A percentile compares a stretch with the other conserved stretches of the same genome.
Conservation (phyloP, 805 yeast species). For the Tetrapisispora phaffii region DNA sequence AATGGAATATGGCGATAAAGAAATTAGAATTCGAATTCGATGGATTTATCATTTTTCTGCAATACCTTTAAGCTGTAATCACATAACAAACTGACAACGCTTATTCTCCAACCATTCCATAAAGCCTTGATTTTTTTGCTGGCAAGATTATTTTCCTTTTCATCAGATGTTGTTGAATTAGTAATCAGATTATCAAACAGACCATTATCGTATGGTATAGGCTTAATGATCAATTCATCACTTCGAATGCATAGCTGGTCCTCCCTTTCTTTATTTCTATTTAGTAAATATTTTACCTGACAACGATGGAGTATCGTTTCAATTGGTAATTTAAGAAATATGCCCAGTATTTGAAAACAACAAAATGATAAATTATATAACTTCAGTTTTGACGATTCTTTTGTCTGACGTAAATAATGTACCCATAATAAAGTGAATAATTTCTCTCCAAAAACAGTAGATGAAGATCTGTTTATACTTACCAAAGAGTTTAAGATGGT, state of each 20-base stretch:
- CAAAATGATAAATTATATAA: conserved; percentile 34
- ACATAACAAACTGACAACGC: conserved; percentile 67
- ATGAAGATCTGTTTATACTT: conserved; percentile 18
- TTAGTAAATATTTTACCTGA: conserved; percentile 57
- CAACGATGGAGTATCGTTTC: conserved; percentile 81
- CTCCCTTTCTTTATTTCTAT: conserved; percentile 7
- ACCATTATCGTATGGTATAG: conserved; percentile 41
- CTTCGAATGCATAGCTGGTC: conserved; percentile 1
- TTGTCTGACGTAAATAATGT: conserved; percentile 45
- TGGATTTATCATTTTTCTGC: conserved; percentile 30
- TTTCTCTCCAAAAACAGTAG: conserved; percentile 38
- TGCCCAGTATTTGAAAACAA: conserved; percentile 34
- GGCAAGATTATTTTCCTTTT: not conserved
- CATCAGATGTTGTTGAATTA: not conserved
- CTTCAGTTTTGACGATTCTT: conserved; percentile 46
- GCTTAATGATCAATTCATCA: conserved; percentile 48
- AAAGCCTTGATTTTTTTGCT: conserved; percentile 26
- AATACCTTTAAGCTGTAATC: conserved; percentile 69
- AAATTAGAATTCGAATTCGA: conserved; percentile 25
- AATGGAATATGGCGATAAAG: not conserved
- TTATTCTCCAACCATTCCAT: conserved; percentile 90
- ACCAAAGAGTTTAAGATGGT: conserved; percentile 56
- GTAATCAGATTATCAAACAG: not conserved
- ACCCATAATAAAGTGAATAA: conserved; percentile 3
- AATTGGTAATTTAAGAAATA: conserved; percentile 71